Evolutionary conservation across 1,284 basidiomycete genomes (phyloP).

Genomic region (Neonothopanus nambi): DNA sequence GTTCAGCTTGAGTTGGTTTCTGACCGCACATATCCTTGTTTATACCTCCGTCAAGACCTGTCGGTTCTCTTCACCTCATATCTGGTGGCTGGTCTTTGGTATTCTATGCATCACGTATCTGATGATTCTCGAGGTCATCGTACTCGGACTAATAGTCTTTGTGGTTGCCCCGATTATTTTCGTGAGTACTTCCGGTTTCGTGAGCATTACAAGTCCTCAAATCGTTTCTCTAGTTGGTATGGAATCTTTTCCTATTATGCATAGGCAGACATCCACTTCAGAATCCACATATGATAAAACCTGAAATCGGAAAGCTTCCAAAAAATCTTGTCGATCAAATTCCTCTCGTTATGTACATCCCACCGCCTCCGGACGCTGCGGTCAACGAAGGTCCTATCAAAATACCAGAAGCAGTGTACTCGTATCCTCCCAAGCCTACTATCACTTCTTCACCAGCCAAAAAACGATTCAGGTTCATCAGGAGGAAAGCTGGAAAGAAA

Average conservation of each 20-base stretch:
- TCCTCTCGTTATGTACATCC: constrained; percentile 80
- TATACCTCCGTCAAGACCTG: constrained; percentile 75
- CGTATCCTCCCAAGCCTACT: constrained; percentile 57
- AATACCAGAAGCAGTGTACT: constrained; percentile 46
- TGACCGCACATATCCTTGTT: constrained; percentile 73
- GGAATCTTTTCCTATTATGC: constrained; percentile 75
- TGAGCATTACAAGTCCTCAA: neutral
- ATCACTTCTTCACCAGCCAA: constrained; percentile 27
- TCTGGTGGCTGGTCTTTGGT: constrained; percentile 82
- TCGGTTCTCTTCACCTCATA: constrained; percentile 66
- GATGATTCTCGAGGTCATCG: constrained; percentile 69
- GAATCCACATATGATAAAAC: constrained; percentile 67
- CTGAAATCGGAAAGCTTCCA: constrained; percentile 73
- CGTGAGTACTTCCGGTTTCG: constrained; percentile 44
- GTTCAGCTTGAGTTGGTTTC: constrained; percentile 75
- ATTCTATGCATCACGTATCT: constrained; percentile 79
- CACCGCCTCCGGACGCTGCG: constrained; percentile 61
- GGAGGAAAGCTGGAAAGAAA: constrained; percentile 28
- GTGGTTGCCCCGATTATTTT: constrained; percentile 74
- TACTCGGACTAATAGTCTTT: constrained; percentile 73
- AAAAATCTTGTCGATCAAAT: constrained; percentile 71
- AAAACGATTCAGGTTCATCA: constrained; percentile 55
- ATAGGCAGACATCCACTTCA: constrained; percentile 76
- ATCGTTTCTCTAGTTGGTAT: constrained; percentile 52
- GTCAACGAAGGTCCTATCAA: constrained; percentile 34